Conservation (phyloP, 768 basidiomycete species). For the Kwoniella europaea region DNA sequence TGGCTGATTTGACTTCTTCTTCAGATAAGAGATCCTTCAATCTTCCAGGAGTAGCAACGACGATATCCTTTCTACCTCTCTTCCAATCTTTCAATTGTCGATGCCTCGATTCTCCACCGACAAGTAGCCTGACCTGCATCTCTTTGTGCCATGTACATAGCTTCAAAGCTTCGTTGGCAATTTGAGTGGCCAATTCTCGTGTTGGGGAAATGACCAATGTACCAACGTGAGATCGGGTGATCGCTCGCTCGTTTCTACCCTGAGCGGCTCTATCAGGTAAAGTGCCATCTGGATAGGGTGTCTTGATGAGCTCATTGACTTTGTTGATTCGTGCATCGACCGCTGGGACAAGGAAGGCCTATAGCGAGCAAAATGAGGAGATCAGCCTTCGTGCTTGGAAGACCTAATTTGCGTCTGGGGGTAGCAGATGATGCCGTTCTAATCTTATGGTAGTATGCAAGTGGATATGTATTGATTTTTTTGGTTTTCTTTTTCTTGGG, state of each 20-base stretch:
- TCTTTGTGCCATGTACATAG: conserved; percentile 68
- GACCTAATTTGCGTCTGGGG: too few relatives aligned
- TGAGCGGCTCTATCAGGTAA: conserved; percentile 33
- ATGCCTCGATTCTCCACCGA: conserved; percentile 74
- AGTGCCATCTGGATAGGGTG: conserved; percentile 62
- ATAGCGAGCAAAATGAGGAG: not conserved
- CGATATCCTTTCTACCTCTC: conserved; percentile 71
- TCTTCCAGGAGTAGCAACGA: conserved; percentile 89
- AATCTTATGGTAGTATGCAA: too few relatives aligned
- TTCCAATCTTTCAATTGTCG: conserved; percentile 73
- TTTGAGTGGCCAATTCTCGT: conserved; percentile 85
- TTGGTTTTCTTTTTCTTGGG: not conserved
- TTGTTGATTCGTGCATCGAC: conserved; percentile 74
- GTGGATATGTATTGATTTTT: too few relatives aligned
- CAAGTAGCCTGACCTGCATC: conserved; percentile 74
- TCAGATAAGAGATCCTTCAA: conserved; percentile 74
- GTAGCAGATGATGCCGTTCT: not conserved
- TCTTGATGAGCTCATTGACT: conserved; percentile 62
- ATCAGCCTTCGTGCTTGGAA: not conserved
- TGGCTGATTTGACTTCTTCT: conserved; percentile 64
- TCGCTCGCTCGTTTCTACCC: conserved; percentile 27
- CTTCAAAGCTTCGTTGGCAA: conserved; percentile 78
- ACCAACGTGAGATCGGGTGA: conserved; percentile 65
- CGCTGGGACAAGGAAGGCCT: conserved; percentile 82
- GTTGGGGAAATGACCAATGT: conserved; percentile 85